Conservation (phyloP, 129 eudicot genomes). For the Flaveria linearis region DNA sequence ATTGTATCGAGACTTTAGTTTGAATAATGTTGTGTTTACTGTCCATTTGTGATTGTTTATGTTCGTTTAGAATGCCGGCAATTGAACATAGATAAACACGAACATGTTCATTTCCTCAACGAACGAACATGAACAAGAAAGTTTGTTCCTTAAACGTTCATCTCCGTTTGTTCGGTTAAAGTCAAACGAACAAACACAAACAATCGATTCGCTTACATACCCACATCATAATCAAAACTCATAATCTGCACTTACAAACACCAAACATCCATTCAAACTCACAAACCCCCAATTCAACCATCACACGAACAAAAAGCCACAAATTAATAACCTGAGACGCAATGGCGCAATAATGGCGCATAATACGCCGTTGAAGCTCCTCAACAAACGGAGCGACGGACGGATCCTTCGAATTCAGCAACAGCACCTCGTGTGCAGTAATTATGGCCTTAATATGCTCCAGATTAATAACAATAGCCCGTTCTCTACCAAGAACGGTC, state of each 20-base stretch:
- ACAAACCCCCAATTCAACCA: no score
- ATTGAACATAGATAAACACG: not conserved
- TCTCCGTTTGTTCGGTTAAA: not conserved
- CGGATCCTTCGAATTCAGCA: slow-evolving; percentile 76
- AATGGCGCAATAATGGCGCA: slow-evolving; percentile 56
- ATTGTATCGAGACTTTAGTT: not conserved
- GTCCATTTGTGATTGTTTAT: not conserved
- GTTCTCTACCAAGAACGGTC: slow-evolving; percentile 42
- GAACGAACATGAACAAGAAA: not conserved
- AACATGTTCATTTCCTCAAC: not conserved
- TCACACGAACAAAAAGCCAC: not conserved
- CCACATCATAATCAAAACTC: not conserved
- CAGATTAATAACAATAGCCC: slow-evolving; percentile 86
- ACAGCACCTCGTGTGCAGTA: slow-evolving; percentile 76
- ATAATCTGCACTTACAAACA: not conserved
- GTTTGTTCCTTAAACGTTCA: not conserved
- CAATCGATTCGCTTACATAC: not conserved
- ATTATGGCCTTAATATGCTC: slow-evolving; percentile 95
- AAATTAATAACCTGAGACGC: slow-evolving; percentile 64
- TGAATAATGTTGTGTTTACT: not conserved
- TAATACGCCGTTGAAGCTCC: slow-evolving; percentile 63
- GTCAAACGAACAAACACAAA: not conserved
- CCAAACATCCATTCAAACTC: no score
- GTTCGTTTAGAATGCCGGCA: not conserved
- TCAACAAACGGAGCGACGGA: slow-evolving; percentile 74